Conservation (phyloP, 2,329 filamentous ascomycete genomes). For the Sclerotinia trifoliorum region DNA sequence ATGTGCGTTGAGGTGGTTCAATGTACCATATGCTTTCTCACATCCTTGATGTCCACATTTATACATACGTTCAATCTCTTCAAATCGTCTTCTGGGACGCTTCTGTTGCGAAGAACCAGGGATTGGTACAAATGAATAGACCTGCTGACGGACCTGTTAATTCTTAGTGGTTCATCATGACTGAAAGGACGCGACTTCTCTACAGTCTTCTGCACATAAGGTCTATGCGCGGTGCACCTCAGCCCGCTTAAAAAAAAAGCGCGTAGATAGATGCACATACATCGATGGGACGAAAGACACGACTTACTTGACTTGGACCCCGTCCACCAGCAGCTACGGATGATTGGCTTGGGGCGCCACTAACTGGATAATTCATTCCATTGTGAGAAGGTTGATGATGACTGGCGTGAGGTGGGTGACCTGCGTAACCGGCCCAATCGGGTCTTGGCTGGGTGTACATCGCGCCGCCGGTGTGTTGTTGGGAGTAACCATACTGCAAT, state of each 20-base stretch:
- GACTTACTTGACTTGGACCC: constrained; percentile 8
- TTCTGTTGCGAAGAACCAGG: constrained; percentile 97
- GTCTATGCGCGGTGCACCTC: neutral
- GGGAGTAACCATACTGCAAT: constrained; percentile 76
- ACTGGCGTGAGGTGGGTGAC: constrained; percentile 48
- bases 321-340: neutral
- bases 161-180: constrained; percentile 21
- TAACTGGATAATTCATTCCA: neutral
- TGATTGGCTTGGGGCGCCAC: neutral
- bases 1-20: constrained; percentile 97
- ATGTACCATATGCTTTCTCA: constrained; percentile 95
- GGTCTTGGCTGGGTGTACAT: constrained; percentile 70
- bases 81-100: constrained; percentile 85
- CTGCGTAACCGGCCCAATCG: constrained; percentile 70
- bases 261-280: neutral
- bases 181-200: constrained; percentile 2
- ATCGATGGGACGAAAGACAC: neutral
- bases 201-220: constrained; percentile 23
- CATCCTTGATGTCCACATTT: constrained; percentile 98
- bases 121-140: constrained; percentile 97
- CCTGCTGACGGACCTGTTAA: constrained; percentile 58
- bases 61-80: constrained; percentile 99
- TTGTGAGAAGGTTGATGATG: constrained; percentile 40
- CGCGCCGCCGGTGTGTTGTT: constrained; percentile 54
- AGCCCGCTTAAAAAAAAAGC: neutral